Conservation (phyloP, 208 protist genomes). For the Lotmaria passim region DNA sequence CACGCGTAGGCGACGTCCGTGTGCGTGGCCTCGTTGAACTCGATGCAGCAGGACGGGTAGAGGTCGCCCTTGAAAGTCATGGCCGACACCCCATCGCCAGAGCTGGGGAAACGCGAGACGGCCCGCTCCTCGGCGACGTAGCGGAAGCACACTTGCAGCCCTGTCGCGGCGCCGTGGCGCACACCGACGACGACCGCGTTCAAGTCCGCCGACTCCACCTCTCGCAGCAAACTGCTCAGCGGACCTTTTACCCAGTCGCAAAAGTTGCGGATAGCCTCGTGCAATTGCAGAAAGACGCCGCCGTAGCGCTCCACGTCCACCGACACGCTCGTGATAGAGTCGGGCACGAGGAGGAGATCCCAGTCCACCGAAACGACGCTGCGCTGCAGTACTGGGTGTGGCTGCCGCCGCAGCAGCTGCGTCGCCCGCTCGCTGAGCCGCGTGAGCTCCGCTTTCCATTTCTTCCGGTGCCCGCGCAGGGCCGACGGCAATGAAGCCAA, state of each 20-base stretch:
- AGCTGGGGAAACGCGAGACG: conserved; percentile 25
- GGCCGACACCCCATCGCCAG: neutral
- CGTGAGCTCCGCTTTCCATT: conserved; percentile 33
- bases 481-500: conserved; percentile 30
- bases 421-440: conserved; percentile 43
- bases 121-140: conserved; percentile 23
- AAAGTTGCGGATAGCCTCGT: conserved; percentile 31
- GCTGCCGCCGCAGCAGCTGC: conserved; percentile 42
- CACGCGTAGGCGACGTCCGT: conserved; percentile 46
- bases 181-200: conserved; percentile 35
- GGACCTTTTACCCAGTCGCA: conserved; percentile 34
- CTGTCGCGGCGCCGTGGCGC: conserved; percentile 22
- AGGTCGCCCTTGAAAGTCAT: conserved; percentile 22
- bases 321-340: conserved; percentile 18
- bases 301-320: conserved; percentile 30
- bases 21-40: conserved; percentile 59
- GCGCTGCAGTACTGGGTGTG: conserved; percentile 54
- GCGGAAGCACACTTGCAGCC: conserved; percentile 37
- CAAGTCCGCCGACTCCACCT: conserved; percentile 40
- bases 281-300: conserved; percentile 31
- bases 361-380: conserved; percentile 63
- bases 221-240: conserved; percentile 33
- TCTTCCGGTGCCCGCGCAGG: conserved; percentile 24
- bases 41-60: conserved; percentile 41
- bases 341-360: conserved; percentile 22